These are phyloP conservation scores for Oemleria cerasiformis DNA, from an alignment of 306 rosid genomes.

Conservation along the genomic window DNA sequence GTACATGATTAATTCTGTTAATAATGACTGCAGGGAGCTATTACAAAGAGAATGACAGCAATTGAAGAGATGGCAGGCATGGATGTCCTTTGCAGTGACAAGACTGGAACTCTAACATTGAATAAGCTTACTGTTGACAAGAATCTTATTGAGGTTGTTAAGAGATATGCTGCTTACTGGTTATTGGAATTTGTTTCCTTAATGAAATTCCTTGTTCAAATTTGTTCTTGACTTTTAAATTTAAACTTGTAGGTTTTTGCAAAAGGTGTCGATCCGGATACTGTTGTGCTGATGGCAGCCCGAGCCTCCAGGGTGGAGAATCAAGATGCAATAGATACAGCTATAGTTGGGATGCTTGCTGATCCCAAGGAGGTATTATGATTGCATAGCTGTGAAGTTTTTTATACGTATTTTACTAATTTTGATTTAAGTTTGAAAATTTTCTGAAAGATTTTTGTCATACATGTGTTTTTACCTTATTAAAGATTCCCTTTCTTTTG, in stretches of 20 bases:
- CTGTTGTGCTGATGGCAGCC: constrained; percentile 96
- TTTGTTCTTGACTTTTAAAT: constrained; percentile 17
- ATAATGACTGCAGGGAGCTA: constrained; percentile 75
- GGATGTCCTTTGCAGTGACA: constrained; percentile 99
- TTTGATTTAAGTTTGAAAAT: not conserved
- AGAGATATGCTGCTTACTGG: constrained; percentile 21
- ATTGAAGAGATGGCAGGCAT: constrained; percentile 99
- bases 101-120: constrained; percentile 90
- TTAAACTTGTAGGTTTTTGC: constrained; percentile 60
- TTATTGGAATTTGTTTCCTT: constrained; percentile 3
- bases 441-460: constrained; percentile 6
- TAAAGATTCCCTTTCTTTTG: constrained; percentile 9
- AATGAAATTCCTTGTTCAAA: constrained; percentile 14
- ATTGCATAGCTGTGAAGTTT: constrained; percentile 7
- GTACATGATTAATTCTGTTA: constrained; percentile 13
- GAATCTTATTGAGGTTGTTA: constrained; percentile 80
- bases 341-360: constrained; percentile 95
- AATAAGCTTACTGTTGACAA: constrained; percentile 92
- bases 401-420: not conserved
- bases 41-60: constrained; percentile 99
- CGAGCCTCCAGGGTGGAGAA: constrained; percentile 91
- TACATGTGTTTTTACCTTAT: not conserved
- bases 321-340: constrained; percentile 95
- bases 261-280: constrained; percentile 88
- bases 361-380: constrained; percentile 89